Percentiles rank a stretch among this genome's conserved stretches.
These are phyloP conservation scores for Pochonia chlamydosporia DNA, from an alignment of 2,329 filamentous ascomycete genomes.

Conservation along the genomic window DNA sequence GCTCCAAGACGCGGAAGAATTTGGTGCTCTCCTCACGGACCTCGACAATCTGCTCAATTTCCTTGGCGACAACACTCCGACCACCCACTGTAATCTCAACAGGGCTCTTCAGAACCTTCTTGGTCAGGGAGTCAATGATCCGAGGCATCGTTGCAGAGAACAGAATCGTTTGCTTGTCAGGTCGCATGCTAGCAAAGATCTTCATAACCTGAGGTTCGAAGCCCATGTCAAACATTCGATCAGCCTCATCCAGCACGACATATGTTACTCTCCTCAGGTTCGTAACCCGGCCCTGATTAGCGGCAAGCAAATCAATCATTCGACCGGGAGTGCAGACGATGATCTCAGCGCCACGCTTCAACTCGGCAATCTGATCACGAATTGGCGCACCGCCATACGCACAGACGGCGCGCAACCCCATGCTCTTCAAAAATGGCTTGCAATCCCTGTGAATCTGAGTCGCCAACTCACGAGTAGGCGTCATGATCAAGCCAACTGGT, in stretches of 20 bases:
- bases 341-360: constrained; percentile 92
- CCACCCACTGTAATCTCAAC: constrained; percentile 92
- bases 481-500: constrained; percentile 83
- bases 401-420: constrained; percentile 80
- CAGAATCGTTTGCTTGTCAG: constrained; percentile 87
- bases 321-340: constrained; percentile 92
- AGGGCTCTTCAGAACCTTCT: constrained; percentile 79
- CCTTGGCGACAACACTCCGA: constrained; percentile 77
- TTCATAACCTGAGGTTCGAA: constrained; percentile 98
- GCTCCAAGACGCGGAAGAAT: constrained; percentile 75
- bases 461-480: constrained; percentile 88
- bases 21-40: constrained; percentile 78
- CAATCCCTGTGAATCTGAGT: constrained; percentile 92
- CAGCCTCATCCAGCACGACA: constrained; percentile 92
- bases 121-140: constrained; percentile 84
- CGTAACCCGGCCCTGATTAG: constrained; percentile 90
- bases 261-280: constrained; percentile 88
- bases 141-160: constrained; percentile 96
- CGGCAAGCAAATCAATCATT: constrained; percentile 89
- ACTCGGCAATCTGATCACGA: constrained; percentile 92
- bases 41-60: constrained; percentile 91
- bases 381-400: constrained; percentile 94
- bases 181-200: constrained; percentile 85
- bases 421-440: constrained; percentile 85
- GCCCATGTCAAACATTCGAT: constrained; percentile 99